A percentile compares a stretch with the other conserved stretches of the same genome.
Conservation (phyloP, 768 basidiomycete species). For the Lactifluus subvellereus region DNA sequence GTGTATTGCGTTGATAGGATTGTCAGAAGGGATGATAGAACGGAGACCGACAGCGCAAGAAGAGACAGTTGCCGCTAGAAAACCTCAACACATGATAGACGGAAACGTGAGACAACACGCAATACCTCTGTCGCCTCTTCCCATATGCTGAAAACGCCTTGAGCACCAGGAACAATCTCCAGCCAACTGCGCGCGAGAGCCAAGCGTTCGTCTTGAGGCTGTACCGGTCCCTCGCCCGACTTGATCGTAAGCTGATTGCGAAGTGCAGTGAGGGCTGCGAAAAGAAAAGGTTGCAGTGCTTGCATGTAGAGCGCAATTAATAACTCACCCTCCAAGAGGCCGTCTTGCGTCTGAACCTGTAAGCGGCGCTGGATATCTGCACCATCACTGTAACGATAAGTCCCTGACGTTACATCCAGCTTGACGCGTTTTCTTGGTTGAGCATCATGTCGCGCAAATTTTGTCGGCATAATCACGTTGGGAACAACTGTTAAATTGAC, state of each 20-base stretch:
- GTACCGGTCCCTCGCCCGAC: slow-evolving; percentile 41
- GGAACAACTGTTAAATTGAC: not conserved
- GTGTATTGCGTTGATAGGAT: slow-evolving; percentile 65
- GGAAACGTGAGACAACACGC: slow-evolving; percentile 1
- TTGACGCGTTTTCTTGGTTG: slow-evolving; percentile 29
- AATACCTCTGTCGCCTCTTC: slow-evolving; percentile 47
- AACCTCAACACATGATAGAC: slow-evolving; percentile 4
- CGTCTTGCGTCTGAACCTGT: slow-evolving; percentile 24
- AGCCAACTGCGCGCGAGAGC: slow-evolving; percentile 59
- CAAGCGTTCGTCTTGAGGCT: slow-evolving; percentile 55
- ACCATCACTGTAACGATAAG: slow-evolving; percentile 5
- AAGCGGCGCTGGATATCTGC: slow-evolving; percentile 18
- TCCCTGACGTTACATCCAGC: slow-evolving; percentile 12
- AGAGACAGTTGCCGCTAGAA: slow-evolving; percentile 41
- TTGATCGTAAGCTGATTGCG: slow-evolving; percentile 59
- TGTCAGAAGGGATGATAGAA: slow-evolving; percentile 54
- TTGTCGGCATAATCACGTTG: slow-evolving; percentile 7
- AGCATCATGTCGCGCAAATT: slow-evolving; percentile 1
- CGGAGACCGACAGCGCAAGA: slow-evolving; percentile 41
- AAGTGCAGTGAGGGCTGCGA: slow-evolving; percentile 43
- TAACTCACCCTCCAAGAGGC: slow-evolving; percentile 22
- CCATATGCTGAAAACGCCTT: slow-evolving; percentile 61
- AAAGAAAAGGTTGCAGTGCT: not conserved
- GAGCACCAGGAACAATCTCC: slow-evolving; percentile 46
- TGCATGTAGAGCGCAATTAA: not conserved